A percentile compares a stretch with the other conserved stretches of the same genome.
Conservation (phyloP, 1,139 yeast species). For the Maudiozyma humilis region DNA sequence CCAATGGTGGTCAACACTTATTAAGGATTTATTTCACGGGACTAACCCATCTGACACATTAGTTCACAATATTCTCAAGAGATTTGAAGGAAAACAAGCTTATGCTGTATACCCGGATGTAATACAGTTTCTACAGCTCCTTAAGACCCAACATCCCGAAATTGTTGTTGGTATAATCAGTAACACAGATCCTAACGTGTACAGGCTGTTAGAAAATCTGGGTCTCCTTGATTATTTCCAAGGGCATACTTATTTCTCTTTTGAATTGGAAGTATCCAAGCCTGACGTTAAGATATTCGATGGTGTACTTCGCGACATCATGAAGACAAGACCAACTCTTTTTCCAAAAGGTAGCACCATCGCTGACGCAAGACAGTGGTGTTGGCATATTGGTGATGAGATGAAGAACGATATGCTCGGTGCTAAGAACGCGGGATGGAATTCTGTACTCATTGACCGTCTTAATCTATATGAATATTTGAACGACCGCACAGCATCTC, state of each 20-base stretch:
- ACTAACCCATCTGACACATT: conserved; percentile 23
- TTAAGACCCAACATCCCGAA: conserved; percentile 31
- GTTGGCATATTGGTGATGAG: conserved; percentile 67
- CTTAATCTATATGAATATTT: conserved; percentile 24
- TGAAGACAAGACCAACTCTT: conserved; percentile 14
- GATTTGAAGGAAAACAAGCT: conserved; percentile 36
- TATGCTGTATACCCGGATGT: conserved; percentile 51
- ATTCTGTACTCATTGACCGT: conserved; percentile 49
- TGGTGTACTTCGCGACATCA: conserved; percentile 31
- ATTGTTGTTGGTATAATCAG: conserved; percentile 42
- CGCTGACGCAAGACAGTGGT: conserved; percentile 23
- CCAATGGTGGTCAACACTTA: conserved; percentile 55
- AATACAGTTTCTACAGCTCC: conserved; percentile 36
- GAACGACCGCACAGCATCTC: conserved; percentile 5
- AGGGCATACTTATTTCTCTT: conserved; percentile 41
- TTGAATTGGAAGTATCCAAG: conserved; percentile 46
- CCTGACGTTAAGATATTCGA: conserved; percentile 46
- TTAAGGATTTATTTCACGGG: conserved; percentile 38
- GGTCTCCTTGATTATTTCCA: conserved; percentile 36
- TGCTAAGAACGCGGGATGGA: conserved; percentile 51
- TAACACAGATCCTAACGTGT: conserved; percentile 52
- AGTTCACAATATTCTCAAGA: conserved; percentile 41
- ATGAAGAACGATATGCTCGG: conserved; percentile 46
- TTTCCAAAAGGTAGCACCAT: conserved; percentile 7
- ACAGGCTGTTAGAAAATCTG: conserved; percentile 39